phyloP scores from a whole-genome alignment of 192 early-diverging fungal genomes.

The Entomortierella chlamydospora region DNA sequence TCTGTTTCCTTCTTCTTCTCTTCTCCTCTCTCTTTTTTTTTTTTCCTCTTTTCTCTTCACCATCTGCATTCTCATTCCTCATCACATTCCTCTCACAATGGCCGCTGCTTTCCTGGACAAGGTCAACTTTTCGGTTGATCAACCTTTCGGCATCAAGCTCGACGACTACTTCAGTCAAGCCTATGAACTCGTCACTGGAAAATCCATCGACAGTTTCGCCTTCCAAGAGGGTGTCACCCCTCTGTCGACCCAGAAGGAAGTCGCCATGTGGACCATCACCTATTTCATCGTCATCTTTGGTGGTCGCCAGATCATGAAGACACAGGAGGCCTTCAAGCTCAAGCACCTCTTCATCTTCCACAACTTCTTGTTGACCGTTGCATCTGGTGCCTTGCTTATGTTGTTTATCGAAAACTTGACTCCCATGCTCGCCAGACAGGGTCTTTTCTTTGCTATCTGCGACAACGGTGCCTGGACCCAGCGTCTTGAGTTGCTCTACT shows the following conservation, averaged over 20 bases:
- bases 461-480: conserved; percentile 77
- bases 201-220: conserved; percentile 56
- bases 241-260: conserved; percentile 59
- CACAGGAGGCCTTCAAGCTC: conserved; percentile 74
- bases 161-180: conserved; percentile 62
- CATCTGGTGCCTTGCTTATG: conserved; percentile 75
- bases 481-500: conserved; percentile 85
- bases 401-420: conserved; percentile 82
- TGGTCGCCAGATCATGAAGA: conserved; percentile 76
- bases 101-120: conserved; percentile 54
- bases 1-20: not conserved
- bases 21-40: conserved; percentile 18
- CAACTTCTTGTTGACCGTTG: conserved; percentile 79
- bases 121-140: conserved; percentile 60
- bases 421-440: conserved; percentile 76
- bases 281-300: conserved; percentile 88
- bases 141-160: conserved; percentile 68
- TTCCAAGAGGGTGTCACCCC: conserved; percentile 63
- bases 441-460: conserved; percentile 81
- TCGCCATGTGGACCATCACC: conserved; percentile 62
- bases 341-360: conserved; percentile 81
- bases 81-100: conserved; percentile 14
- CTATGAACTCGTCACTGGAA: conserved; percentile 58
- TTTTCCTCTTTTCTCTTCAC: conserved; percentile 7
- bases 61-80: conserved; percentile 7